Base-by-base conservation (phyloP, 768 basidiomycete species). In the Mycena rosella region DNA sequence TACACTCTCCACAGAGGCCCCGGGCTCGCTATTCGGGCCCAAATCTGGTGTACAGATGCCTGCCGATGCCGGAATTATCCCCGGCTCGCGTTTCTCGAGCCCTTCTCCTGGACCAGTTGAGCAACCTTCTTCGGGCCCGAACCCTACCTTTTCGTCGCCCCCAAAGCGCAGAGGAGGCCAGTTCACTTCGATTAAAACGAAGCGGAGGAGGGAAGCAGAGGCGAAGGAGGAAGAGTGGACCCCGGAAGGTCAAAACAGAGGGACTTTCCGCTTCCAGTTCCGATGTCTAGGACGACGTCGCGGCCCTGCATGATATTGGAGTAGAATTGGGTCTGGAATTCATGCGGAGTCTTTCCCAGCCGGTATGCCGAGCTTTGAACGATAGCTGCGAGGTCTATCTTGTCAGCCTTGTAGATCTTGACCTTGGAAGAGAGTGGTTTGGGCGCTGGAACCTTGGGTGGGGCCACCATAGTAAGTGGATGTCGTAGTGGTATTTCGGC, bases 201-300 rank as follows among this genome's bases (percentile, higher is more conserved):
- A 47, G 22, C 30, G 45, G 1, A 29, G 20, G 5, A 59, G 24
- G 24, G 20, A 0, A 13, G 30, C 17, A 3, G 3, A 29, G n/a
- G n/a, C n/a, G 13, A 34, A 34, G n/a, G 58, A 47, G 20, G 20
- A 44, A 11, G n/a, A 57, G 27, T 45, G 32, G 58, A 48, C 56
- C 2, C 58, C 44, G 5, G 58, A 59, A n/a, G n/a, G n/a, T n/a
- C n/a, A n/a, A n/a, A n/a, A 42, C 61, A 62, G 14, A 62, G 40
- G 5, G 61, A 62, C 30, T 62, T 62, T n/a, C 61, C 61, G n/a
- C 61, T 54, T 11, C 61, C 61, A 14, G 61, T 62, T 18, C 61
- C 51, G 40, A 53, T n/a, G 42, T 62, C 61, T 22, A 54, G 17
- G 10, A 62, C 24, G 24, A 62, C 27, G 29, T 62, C 52, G 4